Base-by-base conservation (phyloP, 1,284 basidiomycete genomes). In the Lignosus rhinocerotis region DNA sequence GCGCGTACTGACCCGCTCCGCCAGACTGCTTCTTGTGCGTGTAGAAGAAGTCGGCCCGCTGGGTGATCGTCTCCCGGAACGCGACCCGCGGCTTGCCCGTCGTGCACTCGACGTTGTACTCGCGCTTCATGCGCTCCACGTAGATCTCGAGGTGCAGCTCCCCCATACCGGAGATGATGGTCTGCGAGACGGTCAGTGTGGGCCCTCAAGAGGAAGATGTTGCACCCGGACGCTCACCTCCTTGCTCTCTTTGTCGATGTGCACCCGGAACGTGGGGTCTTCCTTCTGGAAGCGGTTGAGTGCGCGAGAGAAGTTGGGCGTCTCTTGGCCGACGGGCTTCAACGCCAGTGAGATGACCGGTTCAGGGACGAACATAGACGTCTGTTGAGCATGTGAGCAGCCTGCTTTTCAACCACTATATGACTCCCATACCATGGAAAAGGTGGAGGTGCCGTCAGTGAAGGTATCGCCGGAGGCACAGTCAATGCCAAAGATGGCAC, bases 111-210 rank as follows among this genome's bases (percentile, higher is more conserved):
- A 96, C 93, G 63, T 93, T 93, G 79, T 99, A 99, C 77, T 99
- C 97, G 59, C 97, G 90, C 67, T 88, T 90, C 95, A 99, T 98
- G 45, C 97, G 92, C 75, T 99, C 97, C 61, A 98, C 96, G 77
- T 99, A 99, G 70, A 99, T 98, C 72, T 99, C 97, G 30, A 99
- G 85, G 72, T 99, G 97, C 10, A 99, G 85, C 76, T 99, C 97
- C 32, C 96, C 97, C 97, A 99, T 99, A 17, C 97, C 97, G 34
- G 94, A 96, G 63, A 99, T 98, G 74, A 99, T 99, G n/a, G 97
- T 99, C 90, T 94, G 65, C 3, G 38, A 3, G 21, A 51, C n/a
- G 31, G 31, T 36, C 51, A 21, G 41, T 19, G 49, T 57, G 59
- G 48, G 12, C 30, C 31, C 47, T 6, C 50, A 7, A 21, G 30